Conservation (phyloP, 2,329 filamentous ascomycete species). For the Zymoseptoria crescenta region DNA sequence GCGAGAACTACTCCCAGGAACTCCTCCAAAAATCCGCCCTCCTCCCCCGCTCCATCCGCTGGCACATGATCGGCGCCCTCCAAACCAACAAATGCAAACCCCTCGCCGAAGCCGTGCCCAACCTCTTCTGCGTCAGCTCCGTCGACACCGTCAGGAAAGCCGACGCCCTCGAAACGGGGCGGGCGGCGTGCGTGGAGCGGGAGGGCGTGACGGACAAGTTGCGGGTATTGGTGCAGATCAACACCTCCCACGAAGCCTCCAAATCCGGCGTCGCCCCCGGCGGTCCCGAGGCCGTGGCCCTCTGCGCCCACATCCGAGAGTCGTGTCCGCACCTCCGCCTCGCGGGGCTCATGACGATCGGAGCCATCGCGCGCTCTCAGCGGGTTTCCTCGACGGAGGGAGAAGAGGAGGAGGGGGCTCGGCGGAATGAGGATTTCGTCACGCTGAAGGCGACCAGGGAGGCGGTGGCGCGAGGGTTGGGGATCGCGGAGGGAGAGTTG, state of each 20-base stretch:
- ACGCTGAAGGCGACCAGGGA: constrained; percentile 62
- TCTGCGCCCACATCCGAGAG: constrained; percentile 64
- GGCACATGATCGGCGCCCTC: constrained; percentile 95
- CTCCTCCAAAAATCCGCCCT: constrained; percentile 75
- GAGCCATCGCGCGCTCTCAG: constrained; percentile 78
- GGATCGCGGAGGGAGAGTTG: constrained; percentile 48
- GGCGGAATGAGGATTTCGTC: constrained; percentile 87
- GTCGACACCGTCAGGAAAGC: constrained; percentile 87
- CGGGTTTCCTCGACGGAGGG: constrained; percentile 61
- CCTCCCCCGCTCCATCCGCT: constrained; percentile 68
- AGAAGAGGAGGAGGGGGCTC: too few species aligned
- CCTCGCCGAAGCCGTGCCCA: constrained; percentile 73
- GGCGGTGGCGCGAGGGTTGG: constrained; percentile 56
- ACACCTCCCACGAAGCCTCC: constrained; percentile 78
- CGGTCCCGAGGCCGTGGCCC: constrained; percentile 46
- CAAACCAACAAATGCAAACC: constrained; percentile 91
- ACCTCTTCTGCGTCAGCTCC: constrained; percentile 85
- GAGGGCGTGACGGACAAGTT: constrained; percentile 39
- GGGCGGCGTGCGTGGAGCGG: constrained; percentile 49
- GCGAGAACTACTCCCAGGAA: constrained; percentile 85
- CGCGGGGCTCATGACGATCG: constrained; percentile 92
- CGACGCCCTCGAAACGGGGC: constrained; percentile 66
- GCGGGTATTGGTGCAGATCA: constrained; percentile 83
- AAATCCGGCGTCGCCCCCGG: constrained; percentile 73
- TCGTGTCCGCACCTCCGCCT: constrained; percentile 67